Evolutionary conservation across 1,284 basidiomycete genomes (phyloP).

Genomic region (Sphagnurus paluster): DNA sequence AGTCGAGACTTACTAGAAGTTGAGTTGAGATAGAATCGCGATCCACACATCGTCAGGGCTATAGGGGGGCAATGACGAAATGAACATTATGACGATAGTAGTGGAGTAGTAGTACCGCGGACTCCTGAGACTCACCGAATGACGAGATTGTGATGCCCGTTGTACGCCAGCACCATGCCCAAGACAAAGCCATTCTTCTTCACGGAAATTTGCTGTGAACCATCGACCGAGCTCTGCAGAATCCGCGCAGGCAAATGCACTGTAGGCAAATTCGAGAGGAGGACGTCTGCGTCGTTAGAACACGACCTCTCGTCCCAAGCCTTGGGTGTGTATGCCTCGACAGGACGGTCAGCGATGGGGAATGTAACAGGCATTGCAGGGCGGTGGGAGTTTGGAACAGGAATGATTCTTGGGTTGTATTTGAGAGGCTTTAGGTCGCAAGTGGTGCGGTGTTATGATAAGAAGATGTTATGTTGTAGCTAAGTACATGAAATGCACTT

Average conservation of each 20-base stretch:
- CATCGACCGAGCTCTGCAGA: constrained; percentile 7
- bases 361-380: constrained; percentile 14
- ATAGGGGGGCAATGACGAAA: no score
- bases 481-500: no score
- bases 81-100: not conserved
- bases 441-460: no score
- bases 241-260: constrained; percentile 1
- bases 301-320: no score
- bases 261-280: not conserved
- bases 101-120: no score
- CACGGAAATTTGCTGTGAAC: not conserved
- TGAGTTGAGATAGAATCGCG: constrained; percentile 23
- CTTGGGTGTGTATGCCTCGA: not conserved
- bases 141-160: constrained; percentile 22
- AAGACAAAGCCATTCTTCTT: constrained; percentile 22
- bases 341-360: constrained; percentile 4
- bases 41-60: constrained; percentile 29
- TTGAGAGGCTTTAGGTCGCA: no score
- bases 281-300: not conserved
- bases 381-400: no score
- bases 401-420: no score
- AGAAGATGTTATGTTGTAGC: no score
- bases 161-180: constrained; percentile 23
- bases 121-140: constrained; percentile 17
- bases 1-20: constrained; percentile 20